phyloP scores from a whole-genome alignment of 129 eudicot species.

The Tagetes erecta region DNA sequence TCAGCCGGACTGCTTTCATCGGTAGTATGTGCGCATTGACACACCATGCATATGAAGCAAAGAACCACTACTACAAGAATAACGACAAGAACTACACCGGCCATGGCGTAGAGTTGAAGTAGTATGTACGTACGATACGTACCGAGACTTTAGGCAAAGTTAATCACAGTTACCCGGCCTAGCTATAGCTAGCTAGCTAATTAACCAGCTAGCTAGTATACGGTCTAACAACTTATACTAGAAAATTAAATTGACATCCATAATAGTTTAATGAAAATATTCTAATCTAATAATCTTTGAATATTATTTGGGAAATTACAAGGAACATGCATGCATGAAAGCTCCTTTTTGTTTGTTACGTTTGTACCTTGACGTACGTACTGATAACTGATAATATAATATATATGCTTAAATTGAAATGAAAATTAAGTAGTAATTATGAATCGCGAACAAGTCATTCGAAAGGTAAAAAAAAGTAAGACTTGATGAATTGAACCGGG shows the following conservation, averaged over 20 bases:
- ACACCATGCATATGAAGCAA: not conserved
- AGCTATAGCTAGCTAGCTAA: too few relatives aligned
- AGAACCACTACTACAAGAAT: not conserved
- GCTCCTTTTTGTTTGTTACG: not conserved
- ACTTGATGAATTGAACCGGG: too few relatives aligned
- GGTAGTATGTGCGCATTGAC: not conserved
- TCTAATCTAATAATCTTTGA: not conserved
- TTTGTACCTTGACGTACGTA: not conserved
- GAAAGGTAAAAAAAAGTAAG: too few relatives aligned
- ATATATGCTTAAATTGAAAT: too few relatives aligned
- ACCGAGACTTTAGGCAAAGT: not conserved
- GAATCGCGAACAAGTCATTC: too few relatives aligned
- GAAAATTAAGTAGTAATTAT: too few relatives aligned
- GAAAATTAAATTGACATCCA: not conserved
- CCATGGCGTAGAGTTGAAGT: too few relatives aligned
- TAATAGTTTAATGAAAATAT: not conserved
- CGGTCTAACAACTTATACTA: not conserved
- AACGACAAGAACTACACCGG: not conserved
- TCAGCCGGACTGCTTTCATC: not conserved
- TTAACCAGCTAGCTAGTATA: too few relatives aligned
- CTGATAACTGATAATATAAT: too few relatives aligned
- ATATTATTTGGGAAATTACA: not conserved
- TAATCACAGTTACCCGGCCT: too few relatives aligned
- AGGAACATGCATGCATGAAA: conserved; percentile 15
- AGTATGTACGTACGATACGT: not conserved